Evolutionary conservation across 352 stramenopile species (phyloP), one percentile per base, ranked within the genome.

Genomic region (Pythium phragmitis): DNA sequence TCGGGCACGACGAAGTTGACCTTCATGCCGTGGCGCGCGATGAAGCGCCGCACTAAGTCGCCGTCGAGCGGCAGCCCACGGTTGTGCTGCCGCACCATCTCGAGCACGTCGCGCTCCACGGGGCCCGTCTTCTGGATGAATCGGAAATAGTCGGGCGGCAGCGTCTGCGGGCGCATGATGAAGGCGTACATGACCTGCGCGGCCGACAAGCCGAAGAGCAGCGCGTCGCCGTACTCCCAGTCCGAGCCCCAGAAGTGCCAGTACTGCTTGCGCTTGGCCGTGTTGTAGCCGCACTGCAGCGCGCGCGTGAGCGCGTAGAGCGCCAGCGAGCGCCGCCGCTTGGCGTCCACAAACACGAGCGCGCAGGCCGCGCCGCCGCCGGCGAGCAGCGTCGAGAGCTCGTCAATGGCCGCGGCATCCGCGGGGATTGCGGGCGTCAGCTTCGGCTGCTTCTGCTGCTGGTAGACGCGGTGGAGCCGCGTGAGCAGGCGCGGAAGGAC

Each of bases 161-260:
- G 55, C 23, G 83, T 91, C 37, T 48, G 58, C 11, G 86, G 86
- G 13, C 86, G 75, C 79, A 94, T 90, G 42, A 94, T 76, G 65
- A 88, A 94, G 26, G 83, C 81, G 74, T 94, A 94, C 86, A 94
- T 94, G 66, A 94, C 76, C 63, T 94, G 86, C 33, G 86, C 86
- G 26, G 71, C 85, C 19, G 86, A 87, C 16, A 96, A 51, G 16
- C 60, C 83, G 60, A 96, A 96, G 9, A 96, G 74, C 48, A 96
- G 71, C 47, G 74, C 64, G 63, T 95, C 88, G 46, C 88, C 88
- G 56, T 91, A 88, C 36, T 73, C 62, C 88, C 88, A 96, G 59
- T 91, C 60, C 58, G 81, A 92, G 57, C 86, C 88, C 88, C 88
- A 96, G 50, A 96, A 96, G 70, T 96, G 88, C 83, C 85, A 96